Base-by-base conservation (phyloP, 192 early-diverging fungal genomes). In the Allomyces javanicus region DNA sequence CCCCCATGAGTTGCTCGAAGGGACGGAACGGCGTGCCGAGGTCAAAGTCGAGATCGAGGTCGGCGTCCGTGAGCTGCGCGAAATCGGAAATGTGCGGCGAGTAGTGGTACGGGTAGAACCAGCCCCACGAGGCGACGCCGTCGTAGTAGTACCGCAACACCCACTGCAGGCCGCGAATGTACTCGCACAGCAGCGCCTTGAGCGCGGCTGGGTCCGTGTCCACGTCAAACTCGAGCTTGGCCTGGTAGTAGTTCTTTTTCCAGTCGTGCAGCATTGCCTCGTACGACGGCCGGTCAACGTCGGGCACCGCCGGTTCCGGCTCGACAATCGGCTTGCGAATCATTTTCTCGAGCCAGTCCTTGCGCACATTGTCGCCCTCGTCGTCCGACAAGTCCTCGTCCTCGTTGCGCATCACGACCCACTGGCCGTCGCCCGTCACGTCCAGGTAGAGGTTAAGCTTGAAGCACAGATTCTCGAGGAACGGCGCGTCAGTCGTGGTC, bases 71-170 rank as follows among this genome's bases (percentile, higher is more conserved):
- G 65, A 99, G 75, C 71, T 92, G 82, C 10, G 76, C 67, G 65
- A 96, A 87, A 72, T 92, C 92, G 40, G 91, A 89, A 24, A 94
- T 89, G 75, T 89, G 89, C 10, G 94, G 96, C 19, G 95, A 85
- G 69, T 99, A 99, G 73, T 99, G 91, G 78, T 89, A 96, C 9
- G 95, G 95, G 67, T 89, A 99, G 78, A 85, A 99, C 95, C 95
- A 97, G 25, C 89, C 85, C 96, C 96, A 99, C 17, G 93, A 96
- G 66, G 86, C 86, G 26, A 92, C 87, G 64, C 96, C 96, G 67
- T 87, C 79, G 75, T 93, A 99, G 70, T 99, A 99, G 72, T 99
- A 99, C 66, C 83, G 83, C 17, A 99, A 76, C 5, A 97, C 94
- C 96, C 96, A 99, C 73, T 96, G 94, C 26, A 99, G 73, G n/a